Evolutionary conservation across 495 filamentous ascomycete species (phyloP), one percentile per base, ranked within the genome.

Genomic region (Podospora didyma): DNA sequence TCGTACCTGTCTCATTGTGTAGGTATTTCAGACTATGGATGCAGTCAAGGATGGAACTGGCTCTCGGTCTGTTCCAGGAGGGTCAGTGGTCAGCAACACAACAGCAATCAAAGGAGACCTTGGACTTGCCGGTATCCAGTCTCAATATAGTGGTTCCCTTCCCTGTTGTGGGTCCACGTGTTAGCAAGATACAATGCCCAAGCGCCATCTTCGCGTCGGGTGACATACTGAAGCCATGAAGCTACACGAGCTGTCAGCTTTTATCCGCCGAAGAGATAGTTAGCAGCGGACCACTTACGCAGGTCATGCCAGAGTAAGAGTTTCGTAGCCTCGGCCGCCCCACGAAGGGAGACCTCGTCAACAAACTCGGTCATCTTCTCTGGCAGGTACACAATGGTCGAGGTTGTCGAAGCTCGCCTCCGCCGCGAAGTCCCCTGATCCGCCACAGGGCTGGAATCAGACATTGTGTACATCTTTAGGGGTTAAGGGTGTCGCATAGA

Each of bases 1-100:
- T 10, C 51, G 10, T 61, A 72, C 70, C 66, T 11, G 73, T 74
- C 54, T 80, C 77, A 56, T 79, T 80, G 54, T 81, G 78, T 5
- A 78, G 31, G 57, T 76, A 74, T 14, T 57, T 56, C 61, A 69
- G 72, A 53, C 72, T 77, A 17, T 45, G 44, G 4, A 79, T 55
- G 44, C 68, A 77, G 20, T 57, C 62, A 46, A 41, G 28, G 22
- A 69, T 41, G 7, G 75, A 78, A 45, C 44, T 48, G 31, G 49
- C 58, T 46, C 59, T 59, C 45, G 39, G 39, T 4, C 39, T 42
- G 39, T 42, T 17, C n/a, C 7, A 42, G n/a, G 12, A 5, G 4
- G n/a, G 39, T 16, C 2, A n/a, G n/a, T n/a, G n/a, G 5, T 42
- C 14, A 16, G n/a, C 14, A 42, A 16, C 39, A 16, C 5, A 42